A percentile compares a stretch with the other conserved stretches of the same genome.
Conservation (phyloP, 1,284 basidiomycete genomes). For the Cutaneotrichosporon dermatis region DNA sequence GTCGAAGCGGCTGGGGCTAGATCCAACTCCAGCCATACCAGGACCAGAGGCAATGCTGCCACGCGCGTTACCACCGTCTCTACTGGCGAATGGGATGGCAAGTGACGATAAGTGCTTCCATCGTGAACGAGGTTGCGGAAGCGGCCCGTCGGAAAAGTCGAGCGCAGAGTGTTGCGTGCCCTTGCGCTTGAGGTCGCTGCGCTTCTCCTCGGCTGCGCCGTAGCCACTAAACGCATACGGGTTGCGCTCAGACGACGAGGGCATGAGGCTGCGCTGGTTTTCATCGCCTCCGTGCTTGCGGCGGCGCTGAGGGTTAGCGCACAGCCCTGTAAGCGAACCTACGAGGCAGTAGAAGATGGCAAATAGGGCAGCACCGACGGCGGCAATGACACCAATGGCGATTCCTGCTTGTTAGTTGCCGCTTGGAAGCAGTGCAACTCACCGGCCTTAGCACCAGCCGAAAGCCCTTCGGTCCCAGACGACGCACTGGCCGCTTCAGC, state of each 20-base stretch:
- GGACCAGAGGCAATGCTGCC: background rate
- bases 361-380: background rate
- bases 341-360: background rate
- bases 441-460: background rate
- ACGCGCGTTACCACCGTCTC: background rate
- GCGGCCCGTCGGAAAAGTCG: constrained; percentile 17
- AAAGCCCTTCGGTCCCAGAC: background rate
- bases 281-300: background rate
- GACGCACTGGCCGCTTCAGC: background rate
- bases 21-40: background rate
- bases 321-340: background rate
- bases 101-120: constrained; percentile 1
- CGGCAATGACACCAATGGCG: background rate
- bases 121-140: background rate
- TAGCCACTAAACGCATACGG: constrained; percentile 1
- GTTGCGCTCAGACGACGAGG: background rate
- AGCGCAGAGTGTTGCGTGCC: constrained; percentile 16
- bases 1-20: background rate
- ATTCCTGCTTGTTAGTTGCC: background rate
- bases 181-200: constrained; percentile 10
- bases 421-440: no score
- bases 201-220: background rate
- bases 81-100: background rate
- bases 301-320: background rate
- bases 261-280: background rate